Evolutionary conservation across 768 basidiomycete genomes (phyloP).

Genomic region (Psilocybe cyanescens): DNA sequence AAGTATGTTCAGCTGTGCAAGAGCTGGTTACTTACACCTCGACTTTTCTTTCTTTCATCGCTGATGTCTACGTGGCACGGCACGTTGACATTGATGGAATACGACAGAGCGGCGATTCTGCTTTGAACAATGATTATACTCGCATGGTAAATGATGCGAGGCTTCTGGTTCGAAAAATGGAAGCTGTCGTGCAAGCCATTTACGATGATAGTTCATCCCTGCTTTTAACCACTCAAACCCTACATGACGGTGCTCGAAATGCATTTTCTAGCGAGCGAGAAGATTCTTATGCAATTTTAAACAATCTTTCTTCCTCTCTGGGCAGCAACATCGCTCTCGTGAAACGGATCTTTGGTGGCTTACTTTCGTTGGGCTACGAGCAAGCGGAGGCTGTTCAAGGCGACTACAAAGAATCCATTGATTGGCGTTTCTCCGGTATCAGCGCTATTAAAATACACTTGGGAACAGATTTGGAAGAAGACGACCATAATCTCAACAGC

Average conservation of each 20-base stretch:
- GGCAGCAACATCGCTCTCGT: slow-evolving; percentile 59
- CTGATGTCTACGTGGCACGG: slow-evolving; percentile 78
- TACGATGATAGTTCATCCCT: slow-evolving; percentile 73
- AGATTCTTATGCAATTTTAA: slow-evolving; percentile 47
- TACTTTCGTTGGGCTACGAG: slow-evolving; percentile 69
- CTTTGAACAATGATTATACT: slow-evolving; percentile 55
- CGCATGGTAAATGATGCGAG: slow-evolving; percentile 76
- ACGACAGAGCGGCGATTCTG: slow-evolving; percentile 46
- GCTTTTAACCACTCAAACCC: slow-evolving; percentile 59
- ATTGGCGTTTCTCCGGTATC: slow-evolving; percentile 76
- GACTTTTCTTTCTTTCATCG: slow-evolving; percentile 58
- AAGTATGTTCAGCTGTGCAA: slow-evolving; percentile 48
- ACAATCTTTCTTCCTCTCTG: slow-evolving; percentile 53
- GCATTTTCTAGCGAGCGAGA: slow-evolving; percentile 31
- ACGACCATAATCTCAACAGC: slow-evolving; percentile 38
- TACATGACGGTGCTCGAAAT: slow-evolving; percentile 40
- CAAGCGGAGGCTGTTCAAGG: slow-evolving; percentile 73
- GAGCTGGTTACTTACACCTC: slow-evolving; percentile 59
- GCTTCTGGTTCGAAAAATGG: slow-evolving; percentile 67
- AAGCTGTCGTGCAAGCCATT: slow-evolving; percentile 69
- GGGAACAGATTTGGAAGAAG: slow-evolving; percentile 33
- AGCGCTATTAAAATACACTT: slow-evolving; percentile 60
- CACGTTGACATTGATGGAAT: slow-evolving; percentile 85
- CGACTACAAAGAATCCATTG: slow-evolving; percentile 75
- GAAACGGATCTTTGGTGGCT: slow-evolving; percentile 61